Evolutionary conservation across 345 rosid genomes (phyloP).

Genomic region (Lumnitzera littorea): DNA sequence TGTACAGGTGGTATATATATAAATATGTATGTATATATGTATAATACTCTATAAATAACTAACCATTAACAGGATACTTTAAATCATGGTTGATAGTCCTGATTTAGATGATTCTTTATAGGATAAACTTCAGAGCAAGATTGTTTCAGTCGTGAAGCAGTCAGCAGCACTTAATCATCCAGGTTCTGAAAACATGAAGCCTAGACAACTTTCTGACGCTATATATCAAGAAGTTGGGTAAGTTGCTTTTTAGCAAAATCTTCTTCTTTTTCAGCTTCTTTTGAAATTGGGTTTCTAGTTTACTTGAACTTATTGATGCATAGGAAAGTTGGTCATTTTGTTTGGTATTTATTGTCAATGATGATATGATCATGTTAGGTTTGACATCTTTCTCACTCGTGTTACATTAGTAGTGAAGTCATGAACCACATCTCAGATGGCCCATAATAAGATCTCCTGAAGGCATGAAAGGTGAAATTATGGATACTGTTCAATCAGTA

Average conservation of each 20-base stretch:
- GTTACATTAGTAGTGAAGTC: conserved; percentile 41
- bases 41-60: too few species aligned
- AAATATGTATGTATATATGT: too few species aligned
- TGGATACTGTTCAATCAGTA: conserved; percentile 69
- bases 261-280: background rate
- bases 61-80: background rate
- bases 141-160: conserved; percentile 61
- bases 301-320: too few species aligned
- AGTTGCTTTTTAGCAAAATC: conserved; percentile 8
- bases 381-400: too few species aligned
- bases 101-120: conserved; percentile 12
- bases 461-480: conserved; percentile 72
- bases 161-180: conserved; percentile 42
- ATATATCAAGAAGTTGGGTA: conserved; percentile 80
- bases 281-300: too few species aligned
- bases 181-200: conserved; percentile 65
- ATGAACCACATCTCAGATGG: conserved; percentile 65
- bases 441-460: conserved; percentile 72
- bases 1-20: too few species aligned
- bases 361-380: too few species aligned
- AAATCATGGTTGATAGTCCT: conserved; percentile 1
- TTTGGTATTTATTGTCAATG: too few species aligned
- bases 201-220: conserved; percentile 86
- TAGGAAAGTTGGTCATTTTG: too few species aligned
- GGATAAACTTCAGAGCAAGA: conserved; percentile 69